Conservation (phyloP, 352 stramenopile genomes). For the Globisporangium alternatum region DNA sequence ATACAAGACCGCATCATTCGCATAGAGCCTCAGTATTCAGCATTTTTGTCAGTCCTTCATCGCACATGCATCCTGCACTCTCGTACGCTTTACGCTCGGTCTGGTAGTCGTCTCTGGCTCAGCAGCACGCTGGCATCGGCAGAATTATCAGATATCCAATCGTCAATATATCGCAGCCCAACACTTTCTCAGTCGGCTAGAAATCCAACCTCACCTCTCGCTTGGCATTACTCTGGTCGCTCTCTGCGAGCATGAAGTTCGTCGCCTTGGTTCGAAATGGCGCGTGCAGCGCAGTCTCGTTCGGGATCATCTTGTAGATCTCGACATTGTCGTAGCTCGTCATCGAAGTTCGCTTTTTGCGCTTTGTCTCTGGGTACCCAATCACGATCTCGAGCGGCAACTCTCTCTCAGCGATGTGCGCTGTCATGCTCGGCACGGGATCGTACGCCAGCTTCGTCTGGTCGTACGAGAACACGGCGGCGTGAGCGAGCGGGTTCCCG, state of each 20-base stretch:
- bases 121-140: not conserved
- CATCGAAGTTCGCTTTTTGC: conserved; percentile 43
- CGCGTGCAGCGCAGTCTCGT: conserved; percentile 47
- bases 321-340: conserved; percentile 69
- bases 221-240: conserved; percentile 27
- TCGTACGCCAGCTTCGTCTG: conserved; percentile 68
- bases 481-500: conserved; percentile 63
- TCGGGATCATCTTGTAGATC: conserved; percentile 83
- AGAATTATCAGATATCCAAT: not conserved
- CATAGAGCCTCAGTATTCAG: not conserved
- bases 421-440: conserved; percentile 55
- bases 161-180: not conserved
- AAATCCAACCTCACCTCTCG: conserved; percentile 19
- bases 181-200: not conserved
- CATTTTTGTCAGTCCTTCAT: not conserved
- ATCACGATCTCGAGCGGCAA: conserved; percentile 38
- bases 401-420: conserved; percentile 26
- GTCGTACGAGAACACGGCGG: conserved; percentile 61
- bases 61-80: not conserved
- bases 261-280: conserved; percentile 53
- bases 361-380: conserved; percentile 67
- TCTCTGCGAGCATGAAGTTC: conserved; percentile 34
- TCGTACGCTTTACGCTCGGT: conserved; percentile 16
- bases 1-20: not conserved
- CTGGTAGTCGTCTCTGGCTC: conserved; percentile 5